Evolutionary conservation across 306 rosid species (phyloP).

Genomic region (Echinosophora koreensis): DNA sequence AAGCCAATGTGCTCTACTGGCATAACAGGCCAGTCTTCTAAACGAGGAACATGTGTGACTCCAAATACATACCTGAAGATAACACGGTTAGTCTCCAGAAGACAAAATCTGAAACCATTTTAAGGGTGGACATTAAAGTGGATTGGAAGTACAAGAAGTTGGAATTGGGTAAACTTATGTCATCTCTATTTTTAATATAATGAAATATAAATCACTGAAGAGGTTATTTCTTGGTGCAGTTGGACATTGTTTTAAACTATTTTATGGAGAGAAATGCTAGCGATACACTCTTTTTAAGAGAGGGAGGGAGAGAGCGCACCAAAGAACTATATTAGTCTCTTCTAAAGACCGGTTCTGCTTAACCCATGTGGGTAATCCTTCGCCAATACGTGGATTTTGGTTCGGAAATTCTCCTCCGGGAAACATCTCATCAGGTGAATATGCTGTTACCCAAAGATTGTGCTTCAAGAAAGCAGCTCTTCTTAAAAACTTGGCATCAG

Average conservation of each 20-base stretch:
- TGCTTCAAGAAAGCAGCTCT: conserved; percentile 96
- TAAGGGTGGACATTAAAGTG: not conserved
- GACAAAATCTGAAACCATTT: conserved; percentile 2
- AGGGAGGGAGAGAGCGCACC: conserved; percentile 54
- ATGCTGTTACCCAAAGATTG: conserved; percentile 87
- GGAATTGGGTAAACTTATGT: conserved; percentile 17
- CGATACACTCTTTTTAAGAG: not conserved
- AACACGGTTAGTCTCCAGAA: conserved; percentile 27
- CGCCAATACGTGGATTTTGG: conserved; percentile 85
- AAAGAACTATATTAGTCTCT: conserved; percentile 82
- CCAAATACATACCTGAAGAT: conserved; percentile 84
- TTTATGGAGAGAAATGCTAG: not conserved
- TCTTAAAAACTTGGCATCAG: conserved; percentile 88
- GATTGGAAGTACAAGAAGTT: not conserved
- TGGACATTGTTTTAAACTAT: not conserved
- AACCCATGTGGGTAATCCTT: conserved; percentile 89
- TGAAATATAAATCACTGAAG: not conserved
- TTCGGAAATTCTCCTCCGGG: conserved; percentile 97
- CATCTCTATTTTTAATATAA: not conserved
- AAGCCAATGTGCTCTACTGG: conserved; percentile 93
- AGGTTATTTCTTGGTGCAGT: conserved; percentile 17
- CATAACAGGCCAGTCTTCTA: conserved; percentile 98
- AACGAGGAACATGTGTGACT: conserved; percentile 78
- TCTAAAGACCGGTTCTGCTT: conserved; percentile 75
- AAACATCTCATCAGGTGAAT: conserved; percentile 73